Base-by-base conservation (phyloP, 2,329 filamentous ascomycete species). In the Thermothelomyces thermophilus region DNA sequence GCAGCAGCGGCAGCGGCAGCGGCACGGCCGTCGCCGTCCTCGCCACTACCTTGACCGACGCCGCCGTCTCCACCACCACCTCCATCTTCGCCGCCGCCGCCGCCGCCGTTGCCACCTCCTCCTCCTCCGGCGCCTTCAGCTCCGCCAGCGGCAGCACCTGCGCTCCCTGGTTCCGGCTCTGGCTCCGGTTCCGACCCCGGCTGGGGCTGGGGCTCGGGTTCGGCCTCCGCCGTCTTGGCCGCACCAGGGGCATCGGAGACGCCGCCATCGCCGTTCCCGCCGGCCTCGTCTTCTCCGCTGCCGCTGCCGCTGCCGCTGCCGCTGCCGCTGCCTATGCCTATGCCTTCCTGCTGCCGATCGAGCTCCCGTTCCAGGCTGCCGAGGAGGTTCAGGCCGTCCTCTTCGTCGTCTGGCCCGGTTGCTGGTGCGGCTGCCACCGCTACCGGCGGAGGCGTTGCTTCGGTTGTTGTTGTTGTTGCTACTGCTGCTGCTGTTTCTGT, bases 351-450 rank as follows among this genome's bases (percentile, higher is more conserved):
- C 37, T 58, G 61, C 28, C 69, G 66, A 49, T 74, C 68, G 31
- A 75, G 64, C 30, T 71, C 72, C 1, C 70, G 66, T 56, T 75
- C 68, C 1, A 74, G 59, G n/a, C 66, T 70, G n/a, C 67, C 69
- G 19, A 75, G 66, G 31, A 75, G 48, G 57, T 75, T 71, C 7
- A 69, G 65, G 22, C 70, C 69, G 13, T 69, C 66, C 2, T 66
- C 61, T 28, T 63, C 64, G 16, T 63, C 64, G 13, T 60, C 58
- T 13, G 39, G 20, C 14, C 9, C 20, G 14, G 39, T 20, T 6
- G 22, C 17, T 19, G 39, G 22, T 7, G 39, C 14, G 2, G 20
- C 17, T 13, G 37, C 2, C 9, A 14, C 30, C 9, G 30, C 14
- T 31, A 14, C 9, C 30, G 14, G 30, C 14, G 30, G 9, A 14